Evolutionary conservation across 805 yeast genomes (phyloP), one percentile per base, ranked within the genome.

Genomic region (Wickerhamomyces ciferrii): DNA sequence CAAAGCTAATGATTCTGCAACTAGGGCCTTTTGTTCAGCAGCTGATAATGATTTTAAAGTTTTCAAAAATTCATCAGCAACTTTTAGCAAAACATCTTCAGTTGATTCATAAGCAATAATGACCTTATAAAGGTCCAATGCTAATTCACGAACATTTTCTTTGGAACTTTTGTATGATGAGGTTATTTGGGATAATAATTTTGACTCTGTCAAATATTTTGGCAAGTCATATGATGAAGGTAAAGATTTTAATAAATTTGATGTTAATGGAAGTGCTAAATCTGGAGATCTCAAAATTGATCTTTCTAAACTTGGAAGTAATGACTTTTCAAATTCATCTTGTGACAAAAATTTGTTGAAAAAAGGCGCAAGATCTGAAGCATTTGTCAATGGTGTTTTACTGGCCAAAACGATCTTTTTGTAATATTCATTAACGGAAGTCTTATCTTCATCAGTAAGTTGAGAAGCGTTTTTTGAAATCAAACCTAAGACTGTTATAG

Each of bases 271-370:
- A 47, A 88, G 76, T 0, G 87, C 77, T 35, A 70, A 63, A 58
- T 89, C 97, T 0, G 96, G 84, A 2, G 95, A 79, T 62, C 96
- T 77, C 52, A 91, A 69, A 43, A 84, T 71, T 1, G 91, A 77
- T 59, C 85, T 88, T 56, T 87, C 91, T 42, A 91, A 56, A 18
- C 76, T 72, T 2, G 95, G 88, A 7, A 80, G 63, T 17, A 85
- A 56, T 7, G 52, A 44, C 2, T 63, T 50, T 19, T 59, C 61
- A 43, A 82, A 69, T 4, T 64, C 59, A 0, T 63, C 69, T 17
- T 66, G 63, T 9, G 63, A 54, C 15, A 82, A 56, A 51, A 69
- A 74, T 32, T 73, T 72, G 17, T 60, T 55, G 21, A 81, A 61
- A 52, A 79, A 77, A 7, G 66, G 61, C n/a, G 70, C 71, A 42